Base-by-base conservation (phyloP, 352 stramenopile species). In the Pythium rishiriense region DNA sequence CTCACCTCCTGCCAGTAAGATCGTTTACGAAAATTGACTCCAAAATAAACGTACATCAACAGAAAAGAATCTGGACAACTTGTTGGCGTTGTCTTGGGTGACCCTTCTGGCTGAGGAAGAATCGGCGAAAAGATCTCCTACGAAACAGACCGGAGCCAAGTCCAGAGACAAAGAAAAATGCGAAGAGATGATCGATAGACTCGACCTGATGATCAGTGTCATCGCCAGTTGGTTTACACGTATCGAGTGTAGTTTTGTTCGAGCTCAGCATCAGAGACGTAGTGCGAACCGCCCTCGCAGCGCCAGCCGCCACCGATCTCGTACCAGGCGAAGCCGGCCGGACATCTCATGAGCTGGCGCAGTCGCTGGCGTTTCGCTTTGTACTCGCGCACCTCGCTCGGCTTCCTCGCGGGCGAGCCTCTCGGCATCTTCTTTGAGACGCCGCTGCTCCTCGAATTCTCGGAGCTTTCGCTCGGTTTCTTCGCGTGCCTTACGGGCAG, bases 271-370 rank as follows among this genome's bases (percentile, higher is more conserved):
- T 93, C 72, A 29, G 79, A 87, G 11, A 93, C 83, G 37, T 74
- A 88, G 64, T 96, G 87, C 17, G 64, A 78, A 12, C 88, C 88
- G 26, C 75, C 88, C 17, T 43, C 71, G 49, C 88, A 97, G 8
- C 88, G 79, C 87, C 86, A 97, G 7, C 86, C 85, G 12, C 50
- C 48, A 4, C 74, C 73, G 7, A 63, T 50, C 26, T 88, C 76
- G 33, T 71, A 68, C 87, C 88, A 97, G 2, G 76, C 56, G 39
- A 69, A 97, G 1, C 86, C 87, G 14, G 62, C 64, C 2, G 82
- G 83, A 24, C 88, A 97, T 22, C 73, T 71, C 58, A 74, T 74
- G 10, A 96, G 66, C 0, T 53, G 72, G 31, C 76, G 81, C 11
- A 95, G 74, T 31, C 81, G 81, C 55, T 87, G 69, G 61, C 90